Evolutionary conservation across 225 moss, liverwort and hornwort genomes (phyloP), one percentile per base, ranked within the genome.

Genomic region (Polytrichum commune): DNA sequence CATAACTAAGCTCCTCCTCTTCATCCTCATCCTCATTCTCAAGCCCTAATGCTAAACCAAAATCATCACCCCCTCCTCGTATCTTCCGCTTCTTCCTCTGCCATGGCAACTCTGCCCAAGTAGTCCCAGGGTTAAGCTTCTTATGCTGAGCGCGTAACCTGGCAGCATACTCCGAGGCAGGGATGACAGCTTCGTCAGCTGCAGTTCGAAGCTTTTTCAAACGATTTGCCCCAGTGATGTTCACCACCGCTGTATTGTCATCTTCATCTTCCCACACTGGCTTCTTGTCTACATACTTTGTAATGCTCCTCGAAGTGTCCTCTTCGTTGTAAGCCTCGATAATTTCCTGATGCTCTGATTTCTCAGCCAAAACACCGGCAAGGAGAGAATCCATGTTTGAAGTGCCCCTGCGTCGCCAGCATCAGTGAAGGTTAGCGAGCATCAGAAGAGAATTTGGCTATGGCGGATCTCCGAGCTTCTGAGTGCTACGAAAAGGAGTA

Each of bases 181-280:
- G 87, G 7, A 95, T 77, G 0, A 83, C 55, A 27, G 73, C 69
- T 75, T 98, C 98, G 27, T 75, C 88, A 4, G 79, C 80, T 32
- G 86, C 79, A 18, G 77, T 87, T 9, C 93, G 83, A 64, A 98
- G 79, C 77, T 93, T 98, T 71, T 82, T 91, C 81, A 98, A 75
- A 3, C 95, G 90, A 63, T 81, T 95, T 0, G 84, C 83, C 5
- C 80, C 71, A 18, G 87, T 82, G 24, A 98, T 76, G 20, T 80
- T 83, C 3, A 95, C 91, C 1, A 87, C 80, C 8, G 84, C 81
- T 4, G 74, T 84, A 5, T 77, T 84, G 68, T 98, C 95, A 70
- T 98, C 91, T 58, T 93, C 98, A 55, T 98, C 98, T 55, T 73
- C 90, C 98, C 97, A 97, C 0, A 73, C 92, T 4, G 93, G 89